phyloP scores from a whole-genome alignment of 164 flowering plant species.

The Paratinospora sagittata region DNA sequence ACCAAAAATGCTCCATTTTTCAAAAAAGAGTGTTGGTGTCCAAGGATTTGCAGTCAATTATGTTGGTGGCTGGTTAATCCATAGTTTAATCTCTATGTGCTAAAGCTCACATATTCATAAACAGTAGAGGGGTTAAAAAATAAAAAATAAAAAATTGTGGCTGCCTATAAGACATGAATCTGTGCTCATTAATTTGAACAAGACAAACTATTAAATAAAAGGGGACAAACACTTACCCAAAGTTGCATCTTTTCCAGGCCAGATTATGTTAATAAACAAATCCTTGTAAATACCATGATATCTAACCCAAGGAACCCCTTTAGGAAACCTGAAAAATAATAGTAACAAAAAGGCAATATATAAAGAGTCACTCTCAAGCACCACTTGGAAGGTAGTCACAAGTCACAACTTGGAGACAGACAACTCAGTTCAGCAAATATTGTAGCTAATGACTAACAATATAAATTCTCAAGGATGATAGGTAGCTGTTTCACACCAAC shows the following conservation, averaged over 20 bases:
- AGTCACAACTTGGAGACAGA: background rate
- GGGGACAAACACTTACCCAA: conserved; percentile 44
- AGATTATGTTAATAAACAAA: conserved; percentile 58
- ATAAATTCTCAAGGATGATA: too few relatives aligned
- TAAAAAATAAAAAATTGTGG: background rate
- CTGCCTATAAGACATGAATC: background rate
- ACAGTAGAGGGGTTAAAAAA: background rate
- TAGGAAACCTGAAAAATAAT: conserved; percentile 65
- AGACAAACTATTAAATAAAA: background rate
- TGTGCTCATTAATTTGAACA: background rate
- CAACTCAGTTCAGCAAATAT: too few relatives aligned
- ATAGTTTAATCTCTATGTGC: background rate
- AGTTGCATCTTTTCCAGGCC: conserved; percentile 79
- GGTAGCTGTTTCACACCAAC: too few relatives aligned
- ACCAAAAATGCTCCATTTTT: too few relatives aligned
- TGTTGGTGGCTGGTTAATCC: too few relatives aligned
- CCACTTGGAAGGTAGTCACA: background rate
- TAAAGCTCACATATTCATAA: background rate
- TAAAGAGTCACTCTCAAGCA: background rate
- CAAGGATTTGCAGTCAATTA: too few relatives aligned
- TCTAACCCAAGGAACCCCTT: conserved; percentile 93
- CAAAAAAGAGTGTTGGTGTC: too few relatives aligned
- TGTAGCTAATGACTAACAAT: too few relatives aligned
- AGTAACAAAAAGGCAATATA: background rate
- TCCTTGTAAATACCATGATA: conserved; percentile 77